A percentile compares a stretch with the other conserved stretches of the same genome.
Evolutionary conservation across 2,329 filamentous ascomycete genomes (phyloP).

Genomic region (Epichloe scottii): DNA sequence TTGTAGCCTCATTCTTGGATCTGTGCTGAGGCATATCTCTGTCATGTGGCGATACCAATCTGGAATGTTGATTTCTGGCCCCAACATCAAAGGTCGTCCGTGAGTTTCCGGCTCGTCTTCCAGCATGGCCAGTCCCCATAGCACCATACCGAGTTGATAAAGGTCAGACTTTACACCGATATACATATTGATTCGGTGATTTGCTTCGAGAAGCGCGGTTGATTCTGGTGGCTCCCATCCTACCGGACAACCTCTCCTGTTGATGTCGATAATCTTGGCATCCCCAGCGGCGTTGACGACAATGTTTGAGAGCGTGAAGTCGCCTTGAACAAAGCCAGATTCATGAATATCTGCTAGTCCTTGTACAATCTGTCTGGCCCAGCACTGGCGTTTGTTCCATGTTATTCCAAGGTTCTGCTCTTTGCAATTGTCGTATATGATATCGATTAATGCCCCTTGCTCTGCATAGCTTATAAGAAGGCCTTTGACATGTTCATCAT

Average conservation of each 20-base stretch:
- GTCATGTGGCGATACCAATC: slow-evolving; percentile 68
- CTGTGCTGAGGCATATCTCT: slow-evolving; percentile 60
- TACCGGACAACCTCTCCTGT: slow-evolving; percentile 88
- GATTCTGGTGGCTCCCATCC: slow-evolving; percentile 97
- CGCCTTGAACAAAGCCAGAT: slow-evolving; percentile 90
- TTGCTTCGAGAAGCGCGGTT: slow-evolving; percentile 69
- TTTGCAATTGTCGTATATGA: slow-evolving; percentile 68
- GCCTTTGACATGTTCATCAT: slow-evolving; percentile 73
- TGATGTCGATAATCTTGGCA: slow-evolving; percentile 97
- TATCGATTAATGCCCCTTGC: slow-evolving; percentile 76
- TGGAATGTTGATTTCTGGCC: slow-evolving; percentile 52
- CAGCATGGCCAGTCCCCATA: slow-evolving; percentile 82
- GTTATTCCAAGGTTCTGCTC: slow-evolving; percentile 40
- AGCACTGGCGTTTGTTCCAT: slow-evolving; percentile 67
- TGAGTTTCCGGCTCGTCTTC: slow-evolving; percentile 82
- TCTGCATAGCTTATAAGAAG: slow-evolving; percentile 81
- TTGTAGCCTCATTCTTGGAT: slow-evolving; percentile 59
- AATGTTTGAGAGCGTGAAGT: slow-evolving; percentile 95
- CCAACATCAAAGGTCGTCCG: slow-evolving; percentile 53
- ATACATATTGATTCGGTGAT: slow-evolving; percentile 88
- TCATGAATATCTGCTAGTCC: slow-evolving; percentile 91
- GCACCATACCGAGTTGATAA: slow-evolving; percentile 91
- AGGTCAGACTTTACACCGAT: slow-evolving; percentile 97
- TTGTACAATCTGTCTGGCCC: slow-evolving; percentile 83
- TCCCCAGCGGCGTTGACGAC: slow-evolving; percentile 76